A percentile compares a stretch with the other conserved stretches of the same genome.
Conservation (phyloP, 176 grass and related monocot species). For the Alloteropsis semialata region DNA sequence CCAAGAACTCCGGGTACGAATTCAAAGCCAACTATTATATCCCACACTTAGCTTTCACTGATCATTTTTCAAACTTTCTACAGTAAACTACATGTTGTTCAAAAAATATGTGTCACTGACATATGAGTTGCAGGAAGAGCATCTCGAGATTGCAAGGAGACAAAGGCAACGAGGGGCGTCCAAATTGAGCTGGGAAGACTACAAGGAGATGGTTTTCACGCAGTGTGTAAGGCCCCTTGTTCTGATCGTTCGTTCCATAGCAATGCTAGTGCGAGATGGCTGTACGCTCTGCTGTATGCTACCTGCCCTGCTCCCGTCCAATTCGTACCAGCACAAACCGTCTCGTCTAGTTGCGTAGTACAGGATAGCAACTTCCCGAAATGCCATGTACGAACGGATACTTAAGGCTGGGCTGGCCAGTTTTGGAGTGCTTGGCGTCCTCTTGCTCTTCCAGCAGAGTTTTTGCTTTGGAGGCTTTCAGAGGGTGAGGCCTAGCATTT, state of each 20-base stretch:
- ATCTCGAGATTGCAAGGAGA: slow-evolving; percentile 61
- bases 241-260: slow-evolving; percentile 34
- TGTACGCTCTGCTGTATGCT: slow-evolving; percentile 20
- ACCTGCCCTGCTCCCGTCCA: not conserved
- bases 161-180: slow-evolving; percentile 46
- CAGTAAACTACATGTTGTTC: not conserved
- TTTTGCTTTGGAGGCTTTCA: slow-evolving; percentile 21
- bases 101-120: slow-evolving; percentile 16
- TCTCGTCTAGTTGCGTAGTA: slow-evolving; percentile 23
- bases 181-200: slow-evolving; percentile 91
- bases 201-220: slow-evolving; percentile 99
- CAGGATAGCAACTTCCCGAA: slow-evolving; percentile 33
- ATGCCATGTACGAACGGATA: slow-evolving; percentile 27
- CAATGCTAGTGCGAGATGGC: slow-evolving; percentile 31
- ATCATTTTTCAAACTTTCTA: not conserved
- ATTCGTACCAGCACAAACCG: slow-evolving; percentile 1
- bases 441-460: slow-evolving; percentile 19
- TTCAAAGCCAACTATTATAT: too few species aligned
- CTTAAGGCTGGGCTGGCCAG: slow-evolving; percentile 7
- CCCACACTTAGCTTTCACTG: not conserved
- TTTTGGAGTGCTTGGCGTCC: slow-evolving; percentile 32
- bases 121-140: slow-evolving; percentile 61
- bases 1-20: slow-evolving; percentile 63
- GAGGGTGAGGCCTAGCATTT: slow-evolving; percentile 1
- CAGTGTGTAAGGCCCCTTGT: slow-evolving; percentile 68